Base-by-base conservation (phyloP, 2,329 filamentous ascomycete species). In the Botrytis aclada region DNA sequence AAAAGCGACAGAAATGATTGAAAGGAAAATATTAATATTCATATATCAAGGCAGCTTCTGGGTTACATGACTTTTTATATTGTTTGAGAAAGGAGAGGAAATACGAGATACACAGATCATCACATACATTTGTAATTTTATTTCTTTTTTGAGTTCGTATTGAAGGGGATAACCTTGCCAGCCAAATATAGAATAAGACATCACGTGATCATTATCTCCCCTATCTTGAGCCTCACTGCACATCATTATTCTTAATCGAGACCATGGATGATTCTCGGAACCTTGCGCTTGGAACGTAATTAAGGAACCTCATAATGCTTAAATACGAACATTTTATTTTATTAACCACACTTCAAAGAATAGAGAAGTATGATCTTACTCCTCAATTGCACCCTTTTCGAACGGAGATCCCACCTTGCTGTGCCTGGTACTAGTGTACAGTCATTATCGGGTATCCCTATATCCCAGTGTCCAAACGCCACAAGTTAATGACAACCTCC, bases 91-190 rank as follows among this genome's bases (percentile, higher is more conserved):
- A 32, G 8, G 37, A 64, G 61, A 45, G 41, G 61, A 64, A 32
- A 64, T 63, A 39, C 39, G 37, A 63, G 18, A n/a, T 29, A 41
- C 3, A 29, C 7, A 54, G 47, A 54, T n/a, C 12, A 54, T 54
- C 47, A 16, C 18, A 56, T 56, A 29, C n/a, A 56, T 56, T 18
- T 29, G 51, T 56, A 56, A 56, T 56, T 56, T 56, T 56, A 18
- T 56, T 56, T 56, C 51, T 56, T 41, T 62, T 62, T 62, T 20
- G 14, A 63, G 60, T 29, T 63, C 60, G 60, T 63, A 63, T 63
- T 10, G 25, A 41, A 41, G 39, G 34, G 60, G 58, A 61, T 61
- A 61, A n/a, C 58, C 58, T 61, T 61, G 34, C 34, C 12, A 25
- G 4, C 58, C 58, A 39, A 39, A 61, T 61, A 61, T 61, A 61